Evolutionary conservation across 139 green algal genomes (phyloP).

Genomic region (Closterium sp.): DNA sequence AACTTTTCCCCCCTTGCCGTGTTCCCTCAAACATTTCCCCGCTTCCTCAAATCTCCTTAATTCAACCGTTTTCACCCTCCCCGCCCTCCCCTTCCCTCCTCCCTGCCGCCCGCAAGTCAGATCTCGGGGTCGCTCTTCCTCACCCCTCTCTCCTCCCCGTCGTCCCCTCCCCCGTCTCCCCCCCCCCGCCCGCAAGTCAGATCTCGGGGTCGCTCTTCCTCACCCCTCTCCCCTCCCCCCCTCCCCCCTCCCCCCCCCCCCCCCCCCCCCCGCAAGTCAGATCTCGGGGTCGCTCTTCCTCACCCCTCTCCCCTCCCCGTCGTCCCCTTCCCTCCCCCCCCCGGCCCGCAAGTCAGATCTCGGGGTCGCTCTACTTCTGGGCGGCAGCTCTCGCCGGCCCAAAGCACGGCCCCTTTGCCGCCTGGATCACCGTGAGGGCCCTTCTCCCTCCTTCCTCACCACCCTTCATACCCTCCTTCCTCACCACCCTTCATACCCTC

Average conservation of each 20-base stretch:
- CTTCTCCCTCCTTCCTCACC: neutral
- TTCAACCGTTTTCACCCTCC: too few species aligned
- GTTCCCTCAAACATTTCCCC: neutral
- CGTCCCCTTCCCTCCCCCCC: neutral
- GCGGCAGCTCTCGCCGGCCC: constrained; percentile 13
- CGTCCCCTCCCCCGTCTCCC: neutral
- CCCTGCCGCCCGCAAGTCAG: too few species aligned
- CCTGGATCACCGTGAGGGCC: constrained; percentile 5
- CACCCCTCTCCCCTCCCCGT: neutral
- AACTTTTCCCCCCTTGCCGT: neutral
- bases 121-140: too few species aligned
- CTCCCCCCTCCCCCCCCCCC: neutral
- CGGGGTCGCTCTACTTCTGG: constrained; percentile 36
- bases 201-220: too few species aligned
- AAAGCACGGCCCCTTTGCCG: constrained; percentile 16
- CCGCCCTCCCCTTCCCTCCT: too few species aligned
- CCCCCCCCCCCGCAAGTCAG: neutral
- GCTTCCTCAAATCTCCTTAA: too few species aligned
- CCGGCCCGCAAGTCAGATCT: neutral
- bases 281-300: too few species aligned
- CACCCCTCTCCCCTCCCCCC: neutral
- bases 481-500: too few species aligned
- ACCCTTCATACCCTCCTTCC: too few species aligned
- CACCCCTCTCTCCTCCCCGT: neutral
- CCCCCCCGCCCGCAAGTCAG: neutral